phyloP scores from a whole-genome alignment of 179 eudicot genomes.

The Gypsophila paniculata region DNA sequence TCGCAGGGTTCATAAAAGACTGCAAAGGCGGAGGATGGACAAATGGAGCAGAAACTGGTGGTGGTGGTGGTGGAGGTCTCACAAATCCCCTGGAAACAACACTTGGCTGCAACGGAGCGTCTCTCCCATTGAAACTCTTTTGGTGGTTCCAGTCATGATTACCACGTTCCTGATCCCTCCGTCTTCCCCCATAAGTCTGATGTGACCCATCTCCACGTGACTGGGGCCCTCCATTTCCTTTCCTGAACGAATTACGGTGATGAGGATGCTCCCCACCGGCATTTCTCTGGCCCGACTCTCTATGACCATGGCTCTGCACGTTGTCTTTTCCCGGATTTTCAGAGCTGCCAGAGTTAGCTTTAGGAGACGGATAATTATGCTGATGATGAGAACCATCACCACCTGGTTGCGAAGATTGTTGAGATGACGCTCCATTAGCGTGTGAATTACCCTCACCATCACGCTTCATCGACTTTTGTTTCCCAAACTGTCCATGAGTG shows the following conservation, averaged over 20 bases:
- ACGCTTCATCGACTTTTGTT: constrained; percentile 63
- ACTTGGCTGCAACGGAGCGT: constrained; percentile 46
- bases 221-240: constrained; percentile 54
- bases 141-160: constrained; percentile 71
- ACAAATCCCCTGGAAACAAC: constrained; percentile 45
- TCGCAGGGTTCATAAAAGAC: constrained; percentile 46
- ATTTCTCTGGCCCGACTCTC: constrained; percentile 39
- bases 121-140: constrained; percentile 63
- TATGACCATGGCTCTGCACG: constrained; percentile 29
- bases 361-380: constrained; percentile 29
- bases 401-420: constrained; percentile 29
- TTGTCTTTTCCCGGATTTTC: constrained; percentile 38
- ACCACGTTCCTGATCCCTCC: constrained; percentile 66
- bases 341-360: constrained; percentile 34
- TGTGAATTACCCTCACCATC: constrained; percentile 44
- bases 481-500: constrained; percentile 47
- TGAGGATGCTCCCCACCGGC: constrained; percentile 54
- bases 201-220: constrained; percentile 73
- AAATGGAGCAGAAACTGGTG: constrained; percentile 41
- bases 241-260: constrained; percentile 52
- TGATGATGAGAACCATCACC: constrained; percentile 33
- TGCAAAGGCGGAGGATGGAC: constrained; percentile 36
- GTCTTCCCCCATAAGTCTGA: constrained; percentile 54
- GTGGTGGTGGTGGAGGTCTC: constrained; percentile 27
- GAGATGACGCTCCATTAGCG: constrained; percentile 39